Percentiles rank a stretch among this genome's conserved stretches.
Evolutionary conservation across 2,329 filamentous ascomycete species (phyloP).

Genomic region (Trichoderma sp.): DNA sequence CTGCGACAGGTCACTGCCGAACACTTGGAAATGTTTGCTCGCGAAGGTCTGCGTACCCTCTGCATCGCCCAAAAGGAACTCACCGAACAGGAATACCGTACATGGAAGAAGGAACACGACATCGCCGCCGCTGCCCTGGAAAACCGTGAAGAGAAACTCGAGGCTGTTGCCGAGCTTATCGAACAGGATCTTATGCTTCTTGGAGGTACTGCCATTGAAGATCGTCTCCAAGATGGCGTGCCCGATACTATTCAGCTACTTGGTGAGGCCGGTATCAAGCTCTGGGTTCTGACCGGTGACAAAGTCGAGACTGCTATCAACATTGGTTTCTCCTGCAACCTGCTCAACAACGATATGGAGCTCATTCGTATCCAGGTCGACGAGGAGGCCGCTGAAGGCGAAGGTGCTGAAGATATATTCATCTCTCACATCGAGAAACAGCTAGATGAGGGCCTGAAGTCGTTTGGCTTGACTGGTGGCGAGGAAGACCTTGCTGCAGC

Average conservation of each 20-base stretch:
- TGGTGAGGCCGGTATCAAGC: conserved; percentile 90
- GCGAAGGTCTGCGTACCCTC: conserved; percentile 89
- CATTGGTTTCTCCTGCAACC: conserved; percentile 97
- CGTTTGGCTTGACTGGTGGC: conserved; percentile 77
- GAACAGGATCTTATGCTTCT: conserved; percentile 85
- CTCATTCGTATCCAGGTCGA: conserved; percentile 84
- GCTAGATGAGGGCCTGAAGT: conserved; percentile 68
- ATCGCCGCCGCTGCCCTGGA: conserved; percentile 78
- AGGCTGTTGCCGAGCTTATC: conserved; percentile 83
- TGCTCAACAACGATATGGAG: conserved; percentile 97
- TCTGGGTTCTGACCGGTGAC: conserved; percentile 97
- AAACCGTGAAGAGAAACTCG: conserved; percentile 88
- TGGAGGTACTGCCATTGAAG: conserved; percentile 95
- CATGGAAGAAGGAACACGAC: conserved; percentile 86
- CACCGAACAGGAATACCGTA: conserved; percentile 75
- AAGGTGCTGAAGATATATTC: conserved; percentile 46
- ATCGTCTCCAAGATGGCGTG: conserved; percentile 93
- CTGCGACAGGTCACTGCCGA: conserved; percentile 82
- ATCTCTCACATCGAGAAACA: conserved; percentile 63
- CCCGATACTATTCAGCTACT: conserved; percentile 92
- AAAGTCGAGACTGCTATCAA: conserved; percentile 99
- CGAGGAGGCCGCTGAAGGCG: conserved; percentile 61
- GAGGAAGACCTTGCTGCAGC: conserved; percentile 81
- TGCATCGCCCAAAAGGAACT: conserved; percentile 87
- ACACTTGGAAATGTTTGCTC: conserved; percentile 93